Conservation (phyloP, 2,329 filamentous ascomycete genomes). For the Fulvia fulva region DNA sequence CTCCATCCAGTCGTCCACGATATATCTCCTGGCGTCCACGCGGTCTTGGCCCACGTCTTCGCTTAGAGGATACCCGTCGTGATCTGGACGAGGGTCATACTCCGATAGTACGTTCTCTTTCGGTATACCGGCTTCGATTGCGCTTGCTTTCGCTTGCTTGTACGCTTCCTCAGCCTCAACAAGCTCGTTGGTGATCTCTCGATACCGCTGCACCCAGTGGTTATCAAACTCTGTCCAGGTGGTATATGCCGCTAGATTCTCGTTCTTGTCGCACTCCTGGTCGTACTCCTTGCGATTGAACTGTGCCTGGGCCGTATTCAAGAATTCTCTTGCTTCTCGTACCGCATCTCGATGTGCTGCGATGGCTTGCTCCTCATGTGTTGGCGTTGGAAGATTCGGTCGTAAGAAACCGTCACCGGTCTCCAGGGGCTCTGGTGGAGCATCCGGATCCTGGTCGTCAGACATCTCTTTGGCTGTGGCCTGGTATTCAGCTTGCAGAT, state of each 20-base stretch:
- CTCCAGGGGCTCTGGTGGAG: background rate
- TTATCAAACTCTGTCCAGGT: slow-evolving; percentile 8
- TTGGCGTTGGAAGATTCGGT: background rate
- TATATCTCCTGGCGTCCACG: background rate
- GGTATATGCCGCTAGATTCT: background rate
- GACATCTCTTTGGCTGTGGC: no score
- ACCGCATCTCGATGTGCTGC: background rate
- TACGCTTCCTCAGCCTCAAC: slow-evolving; percentile 16
- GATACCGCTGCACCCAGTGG: slow-evolving; percentile 9
- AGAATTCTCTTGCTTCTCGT: background rate
- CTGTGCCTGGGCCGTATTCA: background rate
- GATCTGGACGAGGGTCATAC: background rate
- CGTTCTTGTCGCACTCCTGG: background rate
- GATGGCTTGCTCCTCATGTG: background rate
- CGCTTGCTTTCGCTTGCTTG: slow-evolving; percentile 4
- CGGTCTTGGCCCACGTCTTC: background rate
- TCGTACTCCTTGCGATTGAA: slow-evolving; percentile 1
- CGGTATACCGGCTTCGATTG: slow-evolving; percentile 4
- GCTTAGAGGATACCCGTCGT: background rate
- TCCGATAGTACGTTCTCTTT: background rate
- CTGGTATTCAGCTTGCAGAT: no score
- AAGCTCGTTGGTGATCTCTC: slow-evolving; percentile 10
- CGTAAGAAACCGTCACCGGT: background rate
- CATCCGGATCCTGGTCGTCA: background rate
- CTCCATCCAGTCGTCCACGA: slow-evolving; percentile 2